Conservation (phyloP, 805 yeast species). For the Zygoascus ofunaensis region DNA sequence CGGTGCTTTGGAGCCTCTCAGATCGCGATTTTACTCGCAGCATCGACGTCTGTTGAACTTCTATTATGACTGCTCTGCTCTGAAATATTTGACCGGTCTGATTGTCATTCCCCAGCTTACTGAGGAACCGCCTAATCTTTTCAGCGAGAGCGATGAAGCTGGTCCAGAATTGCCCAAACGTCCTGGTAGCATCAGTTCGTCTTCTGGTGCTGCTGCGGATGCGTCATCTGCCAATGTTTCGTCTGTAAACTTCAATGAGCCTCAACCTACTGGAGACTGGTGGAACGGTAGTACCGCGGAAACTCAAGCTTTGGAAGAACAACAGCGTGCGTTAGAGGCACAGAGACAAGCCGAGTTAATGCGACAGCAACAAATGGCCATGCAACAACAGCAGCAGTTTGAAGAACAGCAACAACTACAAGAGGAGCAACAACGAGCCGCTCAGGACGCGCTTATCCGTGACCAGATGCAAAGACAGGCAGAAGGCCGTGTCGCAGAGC, state of each 20-base stretch:
- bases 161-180: constrained; percentile 35
- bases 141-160: constrained; percentile 35
- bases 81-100: constrained; percentile 70
- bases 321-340: constrained; percentile 51
- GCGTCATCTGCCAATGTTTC: constrained; percentile 22
- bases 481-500: constrained; percentile 68
- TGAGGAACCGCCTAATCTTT: constrained; percentile 50
- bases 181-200: constrained; percentile 24
- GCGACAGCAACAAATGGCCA: constrained; percentile 58
- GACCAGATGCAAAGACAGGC: constrained; percentile 65
- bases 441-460: constrained; percentile 59
- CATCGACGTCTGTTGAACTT: constrained; percentile 65
- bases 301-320: constrained; percentile 44
- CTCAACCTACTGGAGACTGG: constrained; percentile 34
- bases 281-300: constrained; percentile 32
- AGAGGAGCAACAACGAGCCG: constrained; percentile 55
- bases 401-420: constrained; percentile 70
- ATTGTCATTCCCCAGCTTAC: constrained; percentile 69
- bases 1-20: constrained; percentile 68
- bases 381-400: constrained; percentile 57
- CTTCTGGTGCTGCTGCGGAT: constrained; percentile 21
- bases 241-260: constrained; percentile 25
- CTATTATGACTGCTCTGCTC: constrained; percentile 81
- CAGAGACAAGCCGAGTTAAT: constrained; percentile 57
- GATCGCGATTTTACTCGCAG: constrained; percentile 62